These are phyloP conservation scores for Aureobasidium uvarum DNA, from an alignment of 2,329 filamentous ascomycete genomes.

Conservation along the genomic window DNA sequence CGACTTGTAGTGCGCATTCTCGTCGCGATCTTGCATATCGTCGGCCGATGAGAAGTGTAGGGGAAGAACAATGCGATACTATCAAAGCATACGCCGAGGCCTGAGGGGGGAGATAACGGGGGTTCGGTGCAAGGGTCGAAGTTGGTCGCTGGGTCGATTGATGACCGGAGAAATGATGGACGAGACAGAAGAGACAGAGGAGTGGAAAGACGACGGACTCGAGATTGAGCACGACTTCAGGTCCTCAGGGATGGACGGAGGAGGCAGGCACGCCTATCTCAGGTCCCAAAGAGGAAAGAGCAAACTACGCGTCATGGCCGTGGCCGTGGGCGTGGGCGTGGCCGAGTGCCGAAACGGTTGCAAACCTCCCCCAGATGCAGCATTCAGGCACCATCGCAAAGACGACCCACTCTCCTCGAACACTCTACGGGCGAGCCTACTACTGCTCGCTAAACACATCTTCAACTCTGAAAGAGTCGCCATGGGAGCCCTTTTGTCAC, in stretches of 20 bases:
- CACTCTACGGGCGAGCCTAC: not conserved
- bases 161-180: not conserved
- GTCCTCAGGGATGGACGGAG: not conserved
- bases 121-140: not conserved
- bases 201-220: not conserved
- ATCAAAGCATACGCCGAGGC: conserved; percentile 3
- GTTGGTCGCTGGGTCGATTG: not conserved
- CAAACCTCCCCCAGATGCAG: not conserved
- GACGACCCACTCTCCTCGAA: conserved; percentile 7
- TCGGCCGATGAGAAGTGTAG: not conserved
- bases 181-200: not conserved
- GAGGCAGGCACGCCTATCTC: conserved; percentile 6
- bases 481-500: conserved; percentile 89
- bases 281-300: conserved; percentile 1
- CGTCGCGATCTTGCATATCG: conserved; percentile 47
- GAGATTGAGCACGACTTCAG: not conserved
- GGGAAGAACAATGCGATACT: not conserved
- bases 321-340: not conserved
- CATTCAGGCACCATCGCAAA: not conserved
- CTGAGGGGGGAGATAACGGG: not conserved
- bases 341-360: not conserved
- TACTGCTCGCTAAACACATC: not conserved
- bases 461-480: conserved; percentile 28
- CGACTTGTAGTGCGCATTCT: conserved; percentile 55
- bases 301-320: conserved; percentile 11